Base-by-base conservation (phyloP, 164 flowering plant genomes). In the Aristolochia californica region DNA sequence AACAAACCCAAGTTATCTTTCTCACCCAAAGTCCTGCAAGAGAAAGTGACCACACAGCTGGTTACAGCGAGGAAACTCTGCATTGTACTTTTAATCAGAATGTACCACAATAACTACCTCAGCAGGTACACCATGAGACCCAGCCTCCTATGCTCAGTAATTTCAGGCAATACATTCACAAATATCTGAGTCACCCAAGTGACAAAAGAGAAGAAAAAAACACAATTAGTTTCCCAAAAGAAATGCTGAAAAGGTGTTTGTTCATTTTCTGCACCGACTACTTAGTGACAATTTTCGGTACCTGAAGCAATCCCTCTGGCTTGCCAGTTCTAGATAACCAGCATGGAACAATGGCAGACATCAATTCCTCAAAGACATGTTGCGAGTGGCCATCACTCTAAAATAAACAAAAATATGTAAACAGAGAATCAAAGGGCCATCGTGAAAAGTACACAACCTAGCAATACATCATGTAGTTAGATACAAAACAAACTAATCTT, bases 301-400 rank as follows among this genome's bases (percentile, higher is more conserved):
- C 98, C 95, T 87, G 77, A 48, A 93, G 84, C 57, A 93, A 66
- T 43, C 78, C 56, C 23, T 78, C 80, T 23, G 55, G 44, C 48
- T 72, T 62, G 17, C 71, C 57, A 25, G 75, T 73, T 64, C 71
- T 68, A 17, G 88, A 75, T 56, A 89, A 63, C 94, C 91, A 89
- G 72, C 67, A 87, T 27, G 98, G 97, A 54, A 87, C 75, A 55
- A 87, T 53, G 5, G 90, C 69, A n/a, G 90, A 78, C 53, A 89
- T 77, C 60, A 93, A 76, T 48, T 72, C 87, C 74, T 93, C 97
- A 73, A 78, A 78, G 18, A 93, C 90, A 58, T 21, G 70, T 55
- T 75, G 84, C 13, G 97, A 93, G 68, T 82, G 74, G 59, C 72
- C 69, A 53, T 93, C 94, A 73, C 63, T 67, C 98, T 50, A 51